Evolutionary conservation across 2,329 filamentous ascomycete species (phyloP), one percentile per base, ranked within the genome.

Genomic region (Fusarium kyushuense): DNA sequence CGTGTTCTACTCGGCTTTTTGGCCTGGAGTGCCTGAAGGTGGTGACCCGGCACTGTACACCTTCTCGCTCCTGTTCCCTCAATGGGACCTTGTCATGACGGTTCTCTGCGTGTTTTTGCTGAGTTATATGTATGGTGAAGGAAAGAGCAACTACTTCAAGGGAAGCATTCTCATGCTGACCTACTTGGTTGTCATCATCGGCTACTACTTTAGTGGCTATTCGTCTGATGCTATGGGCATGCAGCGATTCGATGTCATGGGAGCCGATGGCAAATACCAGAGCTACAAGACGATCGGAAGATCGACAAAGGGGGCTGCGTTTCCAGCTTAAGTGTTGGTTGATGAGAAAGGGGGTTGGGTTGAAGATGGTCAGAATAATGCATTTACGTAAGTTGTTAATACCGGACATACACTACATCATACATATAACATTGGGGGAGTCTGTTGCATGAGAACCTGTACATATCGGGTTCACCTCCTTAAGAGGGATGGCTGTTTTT

Each of bases 91-190:
- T 93, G 90, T 98, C 14, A 97, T 93, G 1, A 93, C 98, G 17
- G 97, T 98, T 62, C 82, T 99, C 17, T 97, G 95, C 75, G 94
- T 99, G 19, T 97, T 99, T 82, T 83, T 99, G 58, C 88, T 99
- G 70, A 97, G 94, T 75, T 97, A 98, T 83, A 95, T 99, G 84
- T 97, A 98, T 74, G 93, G 95, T 52, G 96, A 99, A 81, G 96
- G 96, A 40, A 99, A 99, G 88, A 98, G 94, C 84, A 99, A 99
- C 80, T 99, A 99, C 80, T 99, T 99, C 88, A 99, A 99, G 83
- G 96, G 96, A 52, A 97, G 93, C 69, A 97, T 98, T 72, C 84
- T 99, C 53, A 89, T 98, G 67, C 83, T 99, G 51, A 96, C 93
- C 33, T 99, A 99, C 78, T 80, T 98, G 25, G 96, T 98, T 29